Evolutionary conservation across 2,329 filamentous ascomycete genomes (phyloP).

Genomic region (Chrysoporthe deuterocubensis): DNA sequence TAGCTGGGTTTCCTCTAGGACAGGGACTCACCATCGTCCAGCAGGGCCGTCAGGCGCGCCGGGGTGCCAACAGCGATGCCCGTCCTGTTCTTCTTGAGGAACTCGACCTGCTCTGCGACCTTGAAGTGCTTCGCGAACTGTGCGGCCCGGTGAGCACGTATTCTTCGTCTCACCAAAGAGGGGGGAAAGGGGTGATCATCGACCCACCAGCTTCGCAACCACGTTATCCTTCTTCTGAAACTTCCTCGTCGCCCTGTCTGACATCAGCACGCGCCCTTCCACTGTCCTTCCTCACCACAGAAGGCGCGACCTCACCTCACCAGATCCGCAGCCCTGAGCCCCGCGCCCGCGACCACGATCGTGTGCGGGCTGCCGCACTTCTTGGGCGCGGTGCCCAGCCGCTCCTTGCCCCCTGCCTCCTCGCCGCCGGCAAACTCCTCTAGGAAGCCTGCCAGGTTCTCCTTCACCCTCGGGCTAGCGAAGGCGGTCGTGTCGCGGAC

Average conservation of each 20-base stretch:
- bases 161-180: not conserved
- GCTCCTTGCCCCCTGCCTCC: slow-evolving; percentile 42
- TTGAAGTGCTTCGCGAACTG: slow-evolving; percentile 98
- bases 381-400: slow-evolving; percentile 67
- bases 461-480: slow-evolving; percentile 66
- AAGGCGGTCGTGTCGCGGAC: slow-evolving; percentile 83
- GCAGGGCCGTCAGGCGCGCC: slow-evolving; percentile 76
- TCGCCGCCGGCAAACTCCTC: slow-evolving; percentile 59
- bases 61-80: slow-evolving; percentile 93
- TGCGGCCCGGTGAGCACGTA: slow-evolving; percentile 26
- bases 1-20: too few relatives aligned
- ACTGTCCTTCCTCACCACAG: not conserved
- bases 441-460: slow-evolving; percentile 79
- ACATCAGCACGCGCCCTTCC: slow-evolving; percentile 30
- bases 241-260: slow-evolving; percentile 67
- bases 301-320: slow-evolving; percentile 56
- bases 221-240: slow-evolving; percentile 79
- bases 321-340: slow-evolving; percentile 83
- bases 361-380: slow-evolving; percentile 80
- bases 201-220: slow-evolving; percentile 76
- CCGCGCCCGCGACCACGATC: slow-evolving; percentile 83
- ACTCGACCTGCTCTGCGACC: slow-evolving; percentile 80
- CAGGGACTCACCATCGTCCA: slow-evolving; percentile 70
- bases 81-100: slow-evolving; percentile 71
- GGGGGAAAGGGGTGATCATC: not conserved